These are phyloP conservation scores for Strobilomyces confusus DNA, from an alignment of 768 basidiomycete genomes.

Conservation along the genomic window DNA sequence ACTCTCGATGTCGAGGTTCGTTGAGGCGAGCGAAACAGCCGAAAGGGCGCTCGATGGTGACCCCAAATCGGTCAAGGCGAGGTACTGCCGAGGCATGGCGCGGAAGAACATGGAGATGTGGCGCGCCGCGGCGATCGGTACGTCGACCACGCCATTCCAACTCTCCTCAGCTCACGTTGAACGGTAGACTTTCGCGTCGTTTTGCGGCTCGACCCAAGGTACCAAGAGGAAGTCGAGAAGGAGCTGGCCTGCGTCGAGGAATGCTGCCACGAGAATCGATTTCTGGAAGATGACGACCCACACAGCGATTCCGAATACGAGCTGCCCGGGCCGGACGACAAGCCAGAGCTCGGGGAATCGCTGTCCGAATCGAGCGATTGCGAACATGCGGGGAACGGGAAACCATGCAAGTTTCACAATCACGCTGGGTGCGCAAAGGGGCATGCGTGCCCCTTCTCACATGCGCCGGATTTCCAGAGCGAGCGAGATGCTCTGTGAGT, in stretches of 20 bases:
- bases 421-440: too few species aligned
- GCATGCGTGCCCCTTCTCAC: too few species aligned
- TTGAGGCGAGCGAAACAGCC: slow-evolving; percentile 27
- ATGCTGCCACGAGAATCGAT: background rate
- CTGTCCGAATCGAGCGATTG: slow-evolving; percentile 51
- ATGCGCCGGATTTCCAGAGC: too few species aligned
- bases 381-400: too few species aligned
- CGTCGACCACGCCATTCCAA: background rate
- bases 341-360: slow-evolving; percentile 35
- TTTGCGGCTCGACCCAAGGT: slow-evolving; percentile 24
- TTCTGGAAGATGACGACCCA: background rate
- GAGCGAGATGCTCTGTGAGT: too few species aligned
- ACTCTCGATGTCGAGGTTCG: slow-evolving; percentile 16
- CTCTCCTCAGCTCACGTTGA: too few species aligned
- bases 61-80: slow-evolving; percentile 30
- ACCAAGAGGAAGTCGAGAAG: slow-evolving; percentile 9
- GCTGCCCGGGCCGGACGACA: slow-evolving; percentile 14
- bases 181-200: slow-evolving; percentile 25
- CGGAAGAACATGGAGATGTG: slow-evolving; percentile 21
- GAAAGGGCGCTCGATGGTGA: slow-evolving; percentile 23
- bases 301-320: slow-evolving; percentile 5
- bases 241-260: slow-evolving; percentile 1
- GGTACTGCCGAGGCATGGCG: slow-evolving; percentile 34
- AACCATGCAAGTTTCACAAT: too few species aligned
- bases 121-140: slow-evolving; percentile 19